Percentiles rank a stretch among this genome's conserved stretches.
phyloP scores from a whole-genome alignment of 169 alveolate species.

The Neospora caninum region DNA sequence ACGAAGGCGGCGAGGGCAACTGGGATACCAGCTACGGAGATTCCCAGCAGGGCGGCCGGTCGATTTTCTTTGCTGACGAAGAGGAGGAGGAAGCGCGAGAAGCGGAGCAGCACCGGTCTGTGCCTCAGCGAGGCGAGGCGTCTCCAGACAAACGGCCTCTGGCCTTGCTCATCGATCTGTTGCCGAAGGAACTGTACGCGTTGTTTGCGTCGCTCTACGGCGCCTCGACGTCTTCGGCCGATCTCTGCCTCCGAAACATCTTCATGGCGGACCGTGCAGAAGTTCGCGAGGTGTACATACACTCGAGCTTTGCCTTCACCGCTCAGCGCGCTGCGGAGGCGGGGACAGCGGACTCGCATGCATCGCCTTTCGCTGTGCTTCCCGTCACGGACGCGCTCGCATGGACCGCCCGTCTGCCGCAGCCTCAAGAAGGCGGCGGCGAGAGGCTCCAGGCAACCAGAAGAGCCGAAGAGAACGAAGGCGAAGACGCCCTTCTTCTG shows the following conservation, averaged over 20 bases:
- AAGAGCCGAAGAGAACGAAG: neutral
- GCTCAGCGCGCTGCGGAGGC: neutral
- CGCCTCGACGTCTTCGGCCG: neutral
- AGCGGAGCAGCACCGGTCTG: neutral
- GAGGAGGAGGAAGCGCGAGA: slow-evolving; percentile 11
- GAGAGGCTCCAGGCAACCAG: no score
- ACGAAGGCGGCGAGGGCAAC: neutral
- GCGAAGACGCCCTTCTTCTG: neutral
- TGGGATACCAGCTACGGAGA: no score
- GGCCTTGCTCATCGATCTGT: neutral
- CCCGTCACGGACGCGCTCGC: neutral
- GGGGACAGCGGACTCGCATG: neutral
- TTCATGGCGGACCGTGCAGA: neutral
- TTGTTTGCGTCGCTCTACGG: neutral
- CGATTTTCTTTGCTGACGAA: neutral
- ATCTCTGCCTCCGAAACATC: neutral
- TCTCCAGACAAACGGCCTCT: no score
- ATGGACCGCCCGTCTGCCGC: neutral
- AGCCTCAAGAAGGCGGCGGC: neutral
- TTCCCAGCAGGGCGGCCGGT: neutral
- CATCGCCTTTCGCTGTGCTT: neutral
- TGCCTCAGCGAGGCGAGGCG: neutral
- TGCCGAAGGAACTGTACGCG: neutral
- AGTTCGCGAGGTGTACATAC: neutral
- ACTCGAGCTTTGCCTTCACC: slow-evolving; percentile 15